Evolutionary conservation across 169 alveolate genomes (phyloP).

Genomic region (Eimeria sp.): DNA sequence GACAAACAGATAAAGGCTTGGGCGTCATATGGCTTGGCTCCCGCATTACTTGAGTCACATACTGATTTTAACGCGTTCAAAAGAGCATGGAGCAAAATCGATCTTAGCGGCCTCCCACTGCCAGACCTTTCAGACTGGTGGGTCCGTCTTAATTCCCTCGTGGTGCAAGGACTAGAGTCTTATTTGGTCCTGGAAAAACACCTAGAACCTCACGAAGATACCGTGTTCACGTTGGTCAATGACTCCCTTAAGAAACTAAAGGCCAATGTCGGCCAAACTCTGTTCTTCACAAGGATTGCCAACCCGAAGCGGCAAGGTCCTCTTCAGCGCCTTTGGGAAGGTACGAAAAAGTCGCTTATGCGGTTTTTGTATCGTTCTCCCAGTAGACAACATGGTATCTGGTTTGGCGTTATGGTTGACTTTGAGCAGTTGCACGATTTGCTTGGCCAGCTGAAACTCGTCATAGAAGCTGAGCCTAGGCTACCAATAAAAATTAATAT

Average conservation of each 20-base stretch:
- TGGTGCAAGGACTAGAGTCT: constrained; percentile 42
- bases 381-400: constrained; percentile 64
- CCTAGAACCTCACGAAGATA: constrained; percentile 66
- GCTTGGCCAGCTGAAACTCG: constrained; percentile 42
- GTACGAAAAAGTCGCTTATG: constrained; percentile 39
- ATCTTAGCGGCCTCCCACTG: constrained; percentile 57
- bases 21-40: constrained; percentile 63
- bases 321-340: constrained; percentile 30
- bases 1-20: constrained; percentile 63
- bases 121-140: constrained; percentile 80
- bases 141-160: constrained; percentile 64
- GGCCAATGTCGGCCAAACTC: constrained; percentile 50
- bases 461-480: constrained; percentile 37
- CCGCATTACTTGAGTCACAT: constrained; percentile 67
- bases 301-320: constrained; percentile 6
- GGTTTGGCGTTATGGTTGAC: constrained; percentile 78
- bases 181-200: constrained; percentile 57
- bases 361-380: constrained; percentile 63
- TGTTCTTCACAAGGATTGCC: constrained; percentile 70
- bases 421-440: constrained; percentile 18
- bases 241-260: constrained; percentile 39
- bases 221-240: constrained; percentile 59
- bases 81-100: constrained; percentile 63
- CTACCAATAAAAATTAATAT: neutral
- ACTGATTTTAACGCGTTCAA: constrained; percentile 55